A percentile compares a stretch with the other conserved stretches of the same genome.
These are phyloP conservation scores for Aureobasidium lini DNA, from an alignment of 2,329 filamentous ascomycete species.

Conservation along the genomic window DNA sequence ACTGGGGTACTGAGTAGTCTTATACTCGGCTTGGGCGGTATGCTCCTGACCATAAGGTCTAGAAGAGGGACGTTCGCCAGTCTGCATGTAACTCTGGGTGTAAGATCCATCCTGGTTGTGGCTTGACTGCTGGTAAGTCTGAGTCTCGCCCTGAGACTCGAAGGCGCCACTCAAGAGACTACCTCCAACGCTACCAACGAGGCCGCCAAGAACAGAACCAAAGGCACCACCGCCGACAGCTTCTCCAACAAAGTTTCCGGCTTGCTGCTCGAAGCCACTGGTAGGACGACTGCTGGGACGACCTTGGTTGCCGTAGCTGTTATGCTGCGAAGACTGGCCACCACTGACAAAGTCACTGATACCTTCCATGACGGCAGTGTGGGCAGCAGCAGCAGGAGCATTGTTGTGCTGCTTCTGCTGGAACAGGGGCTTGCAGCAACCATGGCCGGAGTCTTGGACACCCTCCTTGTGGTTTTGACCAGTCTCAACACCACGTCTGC, in stretches of 20 bases:
- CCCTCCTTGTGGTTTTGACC: conserved; percentile 83
- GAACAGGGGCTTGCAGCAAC: conserved; percentile 70
- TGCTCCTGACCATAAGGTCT: conserved; percentile 31
- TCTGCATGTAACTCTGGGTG: conserved; percentile 54
- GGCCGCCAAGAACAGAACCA: conserved; percentile 62
- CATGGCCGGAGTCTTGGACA: conserved; percentile 75
- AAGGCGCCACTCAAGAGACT: conserved; percentile 59
- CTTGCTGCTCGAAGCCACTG: conserved; percentile 22
- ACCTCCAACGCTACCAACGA: conserved; percentile 52
- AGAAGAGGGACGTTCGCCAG: conserved; percentile 40
- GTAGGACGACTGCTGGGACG: conserved; percentile 34
- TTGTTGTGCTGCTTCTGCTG: conserved; percentile 58
- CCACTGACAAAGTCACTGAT: conserved; percentile 22
- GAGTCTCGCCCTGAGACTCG: conserved; percentile 40
- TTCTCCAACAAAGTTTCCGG: conserved; percentile 49
- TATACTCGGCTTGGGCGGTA: conserved; percentile 55
- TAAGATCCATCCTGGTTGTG: conserved; percentile 55
- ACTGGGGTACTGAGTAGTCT: conserved; percentile 50
- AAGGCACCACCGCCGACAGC: conserved; percentile 58
- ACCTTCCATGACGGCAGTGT: conserved; percentile 30
- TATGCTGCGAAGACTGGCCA: conserved; percentile 3
- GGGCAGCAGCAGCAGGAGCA: conserved; percentile 32
- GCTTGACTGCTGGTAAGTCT: conserved; percentile 43
- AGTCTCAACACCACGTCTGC: conserved; percentile 65
- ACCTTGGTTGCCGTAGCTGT: conserved; percentile 14